These are phyloP conservation scores for Apophysomyces elegans DNA, from an alignment of 371 early-diverging fungal species.

Conservation along the genomic window DNA sequence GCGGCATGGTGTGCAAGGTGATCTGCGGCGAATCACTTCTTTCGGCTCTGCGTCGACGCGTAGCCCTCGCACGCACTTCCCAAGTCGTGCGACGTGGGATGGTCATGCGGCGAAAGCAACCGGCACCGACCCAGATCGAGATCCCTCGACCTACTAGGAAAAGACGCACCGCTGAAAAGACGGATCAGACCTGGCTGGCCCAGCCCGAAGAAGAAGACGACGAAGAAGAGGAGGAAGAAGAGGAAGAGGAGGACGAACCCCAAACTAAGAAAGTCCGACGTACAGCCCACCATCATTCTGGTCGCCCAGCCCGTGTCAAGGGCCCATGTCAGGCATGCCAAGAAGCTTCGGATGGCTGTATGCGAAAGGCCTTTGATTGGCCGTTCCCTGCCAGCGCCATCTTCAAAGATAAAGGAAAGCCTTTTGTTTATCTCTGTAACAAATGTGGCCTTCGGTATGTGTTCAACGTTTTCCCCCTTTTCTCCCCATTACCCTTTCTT, in stretches of 20 bases:
- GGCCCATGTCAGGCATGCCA: constrained; percentile 56
- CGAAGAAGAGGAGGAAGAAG: neutral
- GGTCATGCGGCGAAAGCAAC: constrained; percentile 16
- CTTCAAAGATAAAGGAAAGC: constrained; percentile 46
- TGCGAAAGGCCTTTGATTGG: constrained; percentile 57
- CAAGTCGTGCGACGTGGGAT: constrained; percentile 21
- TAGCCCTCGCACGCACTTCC: constrained; percentile 27
- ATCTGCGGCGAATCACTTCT: constrained; percentile 44
- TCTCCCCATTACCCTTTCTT: neutral
- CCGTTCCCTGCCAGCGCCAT: constrained; percentile 39
- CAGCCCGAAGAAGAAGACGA: constrained; percentile 9
- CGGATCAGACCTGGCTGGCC: constrained; percentile 4
- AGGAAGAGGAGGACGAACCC: constrained; percentile 9
- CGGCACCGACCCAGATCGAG: constrained; percentile 20
- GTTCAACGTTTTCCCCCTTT: too few species aligned
- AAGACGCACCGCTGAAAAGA: neutral
- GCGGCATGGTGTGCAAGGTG: constrained; percentile 31
- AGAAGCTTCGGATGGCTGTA: constrained; percentile 52
- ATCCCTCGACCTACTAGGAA: constrained; percentile 13
- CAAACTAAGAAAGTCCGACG: constrained; percentile 7
- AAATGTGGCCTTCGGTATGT: constrained; percentile 52
- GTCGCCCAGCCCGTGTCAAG: constrained; percentile 41
- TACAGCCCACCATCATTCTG: constrained; percentile 16
- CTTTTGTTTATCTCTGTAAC: constrained; percentile 55
- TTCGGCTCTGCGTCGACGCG: constrained; percentile 36